Evolutionary conservation across 805 yeast genomes (phyloP), one percentile per base, ranked within the genome.

Genomic region (Metschnikowia amazonensis): DNA sequence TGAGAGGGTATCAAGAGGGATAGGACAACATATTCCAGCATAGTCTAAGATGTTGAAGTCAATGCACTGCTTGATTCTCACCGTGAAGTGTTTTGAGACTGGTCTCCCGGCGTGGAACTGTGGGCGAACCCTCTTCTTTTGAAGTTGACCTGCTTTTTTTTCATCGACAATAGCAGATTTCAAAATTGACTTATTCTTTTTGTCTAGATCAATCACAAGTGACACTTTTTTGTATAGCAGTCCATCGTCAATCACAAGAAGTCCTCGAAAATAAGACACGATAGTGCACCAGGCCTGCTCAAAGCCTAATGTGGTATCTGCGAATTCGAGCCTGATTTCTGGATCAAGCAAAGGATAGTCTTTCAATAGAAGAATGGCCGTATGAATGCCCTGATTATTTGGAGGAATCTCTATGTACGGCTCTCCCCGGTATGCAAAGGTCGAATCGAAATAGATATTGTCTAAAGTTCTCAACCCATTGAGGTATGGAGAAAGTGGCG

Each of bases 371-470:
- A 57, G 55, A 0, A 67, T 53, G 4, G 71, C 60, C 0, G 62
- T 46, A 5, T 57, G 48, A 1, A 77, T 60, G 0, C 83, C 82
- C 3, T 59, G 66, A 35, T 55, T 53, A 52, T 78, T 76, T 1
- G 67, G 60, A 4, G 60, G 63, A 43, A 77, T 73, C 20, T 67
- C 70, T 11, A 77, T 69, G 47, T 60, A 75, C 0, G 81, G 82
- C 44, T 75, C 76, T 0, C 68, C 70, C 42, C 83, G 60, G 50
- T 70, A 66, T 0, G 70, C 70, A 57, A 75, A 80, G 0, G 83
- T 77, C 2, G 82, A 72, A 53, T 81, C 86, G 21, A 79, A 58
- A 50, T 81, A 81, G 6, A 81, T 59, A 39, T 69, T 69, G 41
- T 76, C 75, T 9, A 77, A 56, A 1, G 47, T 44, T 41, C 59